Percentiles rank a stretch among this genome's conserved stretches.
Conservation (phyloP, 2,329 filamentous ascomycete genomes). For the Ophiostoma sp. region DNA sequence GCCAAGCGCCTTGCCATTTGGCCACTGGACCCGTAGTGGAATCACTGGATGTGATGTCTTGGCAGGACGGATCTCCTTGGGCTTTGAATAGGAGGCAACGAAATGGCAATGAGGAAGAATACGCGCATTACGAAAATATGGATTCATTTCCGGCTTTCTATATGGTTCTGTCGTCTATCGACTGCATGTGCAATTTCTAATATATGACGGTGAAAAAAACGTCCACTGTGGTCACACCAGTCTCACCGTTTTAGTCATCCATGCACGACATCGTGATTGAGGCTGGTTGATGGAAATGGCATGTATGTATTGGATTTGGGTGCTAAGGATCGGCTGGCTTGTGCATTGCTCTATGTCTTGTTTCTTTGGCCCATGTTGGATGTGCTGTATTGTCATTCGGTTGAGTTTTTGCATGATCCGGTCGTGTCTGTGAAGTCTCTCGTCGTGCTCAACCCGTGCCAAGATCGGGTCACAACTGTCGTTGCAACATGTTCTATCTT, state of each 20-base stretch:
- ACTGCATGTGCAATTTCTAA: no score
- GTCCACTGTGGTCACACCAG: not conserved
- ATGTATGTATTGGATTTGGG: not conserved
- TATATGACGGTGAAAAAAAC: not conserved
- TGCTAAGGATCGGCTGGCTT: not conserved
- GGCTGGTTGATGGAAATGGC: not conserved
- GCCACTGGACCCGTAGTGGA: conserved; percentile 28
- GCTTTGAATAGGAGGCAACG: not conserved
- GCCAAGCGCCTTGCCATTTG: conserved; percentile 36
- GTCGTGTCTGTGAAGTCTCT: not conserved
- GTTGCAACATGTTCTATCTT: not conserved
- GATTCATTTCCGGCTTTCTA: not conserved
- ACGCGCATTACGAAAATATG: not conserved
- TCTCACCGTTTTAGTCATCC: not conserved
- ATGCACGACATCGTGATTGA: not conserved
- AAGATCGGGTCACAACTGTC: not conserved
- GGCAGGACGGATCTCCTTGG: not conserved
- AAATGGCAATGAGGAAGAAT: no score
- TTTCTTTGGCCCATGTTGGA: not conserved
- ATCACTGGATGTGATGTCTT: not conserved
- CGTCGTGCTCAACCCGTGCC: not conserved
- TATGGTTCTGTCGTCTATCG: no score
- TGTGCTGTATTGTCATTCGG: no score
- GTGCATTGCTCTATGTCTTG: not conserved
- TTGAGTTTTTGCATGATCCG: not conserved